A percentile compares a stretch with the other conserved stretches of the same genome.
phyloP scores from a whole-genome alignment of 495 filamentous ascomycete species.

The Talaromyces borbonicus region DNA sequence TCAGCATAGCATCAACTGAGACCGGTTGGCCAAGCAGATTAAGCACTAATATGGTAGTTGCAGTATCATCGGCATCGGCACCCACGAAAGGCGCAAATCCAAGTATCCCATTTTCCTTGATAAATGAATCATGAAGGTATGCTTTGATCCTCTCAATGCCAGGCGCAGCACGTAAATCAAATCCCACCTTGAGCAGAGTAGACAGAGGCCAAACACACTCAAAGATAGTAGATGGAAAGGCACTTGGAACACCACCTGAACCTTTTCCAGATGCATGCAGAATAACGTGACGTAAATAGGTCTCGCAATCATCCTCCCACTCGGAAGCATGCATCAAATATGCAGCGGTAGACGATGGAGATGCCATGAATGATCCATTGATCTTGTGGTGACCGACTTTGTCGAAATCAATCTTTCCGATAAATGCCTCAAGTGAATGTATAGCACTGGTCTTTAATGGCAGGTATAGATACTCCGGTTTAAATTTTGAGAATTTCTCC shows the following conservation, averaged over 20 bases:
- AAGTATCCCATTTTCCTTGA: slow-evolving; percentile 9
- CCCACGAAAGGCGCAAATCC: slow-evolving; percentile 22
- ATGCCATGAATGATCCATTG: slow-evolving; percentile 35
- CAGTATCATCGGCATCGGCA: slow-evolving; percentile 41
- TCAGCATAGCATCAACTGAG: slow-evolving; percentile 18
- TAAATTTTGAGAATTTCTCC: slow-evolving; percentile 20
- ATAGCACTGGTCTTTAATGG: slow-evolving; percentile 19
- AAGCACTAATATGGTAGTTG: slow-evolving; percentile 27
- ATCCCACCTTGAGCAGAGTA: slow-evolving; percentile 10
- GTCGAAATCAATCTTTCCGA: slow-evolving; percentile 34
- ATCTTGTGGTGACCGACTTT: slow-evolving; percentile 33
- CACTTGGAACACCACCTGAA: slow-evolving; percentile 22
- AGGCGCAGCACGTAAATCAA: background rate
- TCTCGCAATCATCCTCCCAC: slow-evolving; percentile 32
- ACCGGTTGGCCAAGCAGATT: slow-evolving; percentile 17
- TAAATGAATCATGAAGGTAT: slow-evolving; percentile 1
- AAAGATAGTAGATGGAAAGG: slow-evolving; percentile 20
- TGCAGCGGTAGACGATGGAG: slow-evolving; percentile 39
- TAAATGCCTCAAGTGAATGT: slow-evolving; percentile 41
- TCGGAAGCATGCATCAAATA: slow-evolving; percentile 29
- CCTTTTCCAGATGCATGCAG: slow-evolving; percentile 18
- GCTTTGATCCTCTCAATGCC: background rate
- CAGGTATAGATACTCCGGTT: slow-evolving; percentile 19
- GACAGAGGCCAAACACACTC: slow-evolving; percentile 27
- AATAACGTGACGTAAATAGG: slow-evolving; percentile 20